Evolutionary conservation across 108 stramenopile species (phyloP), one percentile per base, ranked within the genome.

Genomic region (Schizochytrium sp.): DNA sequence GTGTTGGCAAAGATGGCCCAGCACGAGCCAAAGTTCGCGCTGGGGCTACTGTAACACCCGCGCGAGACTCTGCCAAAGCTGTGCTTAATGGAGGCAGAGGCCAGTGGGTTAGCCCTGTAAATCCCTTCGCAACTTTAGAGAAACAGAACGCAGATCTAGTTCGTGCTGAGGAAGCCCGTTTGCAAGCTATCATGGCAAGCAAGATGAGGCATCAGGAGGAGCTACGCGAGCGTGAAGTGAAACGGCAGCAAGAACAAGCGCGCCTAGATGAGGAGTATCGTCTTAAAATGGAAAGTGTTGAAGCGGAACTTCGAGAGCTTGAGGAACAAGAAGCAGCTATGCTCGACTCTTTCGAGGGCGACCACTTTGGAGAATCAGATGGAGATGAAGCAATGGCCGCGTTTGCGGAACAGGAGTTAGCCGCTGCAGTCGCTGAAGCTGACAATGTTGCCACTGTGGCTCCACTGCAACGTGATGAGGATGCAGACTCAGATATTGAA

Each of bases 201-300:
- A 83, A 83, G 76, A 55, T 55, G 53, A 17, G 76, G n/a, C 40
- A 38, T 53, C 28, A 83, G 76, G 50, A 83, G 28, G 76, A 83
- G 76, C 76, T 83, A 8, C 50, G 53, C 50, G 76, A 83, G 76
- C 76, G 76, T 28, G 76, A 83, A 53, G 50, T 55, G n/a, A 83
- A 83, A 2, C 76, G 76, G 12, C 76, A 83, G 53, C 50, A 83
- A 53, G 28, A 83, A 40, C 19, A 83, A 40, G 76, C 49, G 76
- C 1, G 76, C 50, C 76, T 83, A n/a, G 76, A 83, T n/a, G 76
- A 83, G 76, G 76, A 83, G 76, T 83, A 83, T 40, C 8, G 76
- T 8, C 45, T 83, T 5, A 83, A 83, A 28, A 83, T 83, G 76
- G 76, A 46, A 53, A 55, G 50, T 10, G 76, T 83, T 10, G 76